Evolutionary conservation across 768 basidiomycete species (phyloP), one percentile per base, ranked within the genome.

Genomic region (Stropharia rugosoannulata): DNA sequence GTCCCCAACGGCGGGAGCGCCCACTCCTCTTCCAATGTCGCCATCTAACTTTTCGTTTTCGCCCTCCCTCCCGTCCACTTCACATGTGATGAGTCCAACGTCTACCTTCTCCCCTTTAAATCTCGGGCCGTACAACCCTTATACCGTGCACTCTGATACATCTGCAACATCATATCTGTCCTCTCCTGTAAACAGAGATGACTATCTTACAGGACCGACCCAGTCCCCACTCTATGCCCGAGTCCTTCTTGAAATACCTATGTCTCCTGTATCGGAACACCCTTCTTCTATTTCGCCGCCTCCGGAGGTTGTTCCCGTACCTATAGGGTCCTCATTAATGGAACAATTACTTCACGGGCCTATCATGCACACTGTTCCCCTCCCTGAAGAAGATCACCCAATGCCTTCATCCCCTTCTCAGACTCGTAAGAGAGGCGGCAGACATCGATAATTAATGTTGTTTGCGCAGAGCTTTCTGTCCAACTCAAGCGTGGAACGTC

Each of bases 331-430:
- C 19, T 58, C 59, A 38, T 51, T 68, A 15, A 59, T 62, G 49
- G 51, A 61, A 10, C 56, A 65, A 56, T 55, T 68, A 2, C 48
- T 68, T 32, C 55, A 59, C 32, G 64, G 67, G 9, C 63, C 62
- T 12, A 39, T 64, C 12, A 55, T 68, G 9, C 39, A 39, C 19
- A 61, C 62, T 46, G 62, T 66, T 29, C 61, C 64, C 6, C 59
- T 68, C 16, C 67, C 67, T 55, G 64, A 63, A 2, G 62, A 56
- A 32, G 57, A 63, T 42, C 32, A 51, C 1, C 37, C 46, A 1
- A 19, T 42, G 6, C 39, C 52, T 10, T 27, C 39, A 13, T 19
- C 42, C 45, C 12, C 5, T 35, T 53, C 58, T 41, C 7, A 16
- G 8, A 5, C 16, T 5, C 45, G 45, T 9, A 62, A 54, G 48